Evolutionary conservation across 2,329 filamentous ascomycete species (phyloP), one percentile per base, ranked within the genome.

Genomic region (Myotisia sp.): DNA sequence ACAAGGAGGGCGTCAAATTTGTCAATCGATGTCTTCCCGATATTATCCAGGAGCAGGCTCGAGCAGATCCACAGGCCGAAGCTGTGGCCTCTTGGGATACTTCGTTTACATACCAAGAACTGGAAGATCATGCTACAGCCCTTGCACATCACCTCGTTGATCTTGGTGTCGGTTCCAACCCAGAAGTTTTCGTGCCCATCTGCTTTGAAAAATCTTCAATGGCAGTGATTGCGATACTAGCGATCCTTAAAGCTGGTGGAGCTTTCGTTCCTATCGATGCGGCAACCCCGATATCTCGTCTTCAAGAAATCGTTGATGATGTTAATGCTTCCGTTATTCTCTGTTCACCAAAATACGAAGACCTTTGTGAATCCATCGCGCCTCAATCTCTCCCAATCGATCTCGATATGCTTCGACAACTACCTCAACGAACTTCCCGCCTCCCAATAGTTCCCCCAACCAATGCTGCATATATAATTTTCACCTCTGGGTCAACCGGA

Each of bases 151-250:
- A 65, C 40, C 53, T 92, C 1, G 46, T 61, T 8, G 44, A 59
- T 3, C 49, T 57, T 1, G 67, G 68, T 0, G 59, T 68, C 0
- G 40, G 54, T 1, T 53, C 64, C 1, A 69, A 74, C 4, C 54
- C 64, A 1, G 70, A 75, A 5, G 63, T 72, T 10, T 58, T 82
- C 6, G 62, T 92, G 10, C 76, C 76, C 22, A 69, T 92, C 28
- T 64, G 79, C 29, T 76, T 92, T 70, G 71, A 85, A 14, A 92
- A 90, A 50, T 85, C 77, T 0, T 53, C 73, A 1, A 54, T 74
- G 14, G 58, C 90, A 0, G 92, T 92, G 9, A 42, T 56, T 26
- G 44, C 46, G 9, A 42, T 53, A 37, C 32, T 56, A 1, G 53
- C 47, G 3, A 47, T 53, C 5, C 38, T 54, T 20, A 52, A 51